Conservation (phyloP, 768 basidiomycete species). For the Strobilomyces dryophilus region DNA sequence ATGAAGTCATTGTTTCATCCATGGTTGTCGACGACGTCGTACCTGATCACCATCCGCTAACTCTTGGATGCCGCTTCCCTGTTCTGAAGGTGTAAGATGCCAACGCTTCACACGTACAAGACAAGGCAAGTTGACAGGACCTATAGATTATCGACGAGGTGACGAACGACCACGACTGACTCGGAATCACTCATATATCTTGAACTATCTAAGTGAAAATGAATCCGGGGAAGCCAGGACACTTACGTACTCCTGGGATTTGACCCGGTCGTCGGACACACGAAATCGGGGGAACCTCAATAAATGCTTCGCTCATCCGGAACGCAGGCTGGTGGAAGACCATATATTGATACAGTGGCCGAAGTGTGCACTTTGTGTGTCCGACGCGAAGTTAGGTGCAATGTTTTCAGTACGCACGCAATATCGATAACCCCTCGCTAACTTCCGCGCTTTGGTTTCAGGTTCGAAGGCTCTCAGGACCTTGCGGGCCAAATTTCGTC, state of each 20-base stretch:
- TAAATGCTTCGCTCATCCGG: background rate
- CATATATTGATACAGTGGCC: background rate
- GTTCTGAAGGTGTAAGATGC: no score
- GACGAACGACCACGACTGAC: background rate
- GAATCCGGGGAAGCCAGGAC: slow-evolving; percentile 7
- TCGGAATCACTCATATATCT: background rate
- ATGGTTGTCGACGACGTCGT: background rate
- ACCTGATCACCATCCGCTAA: background rate
- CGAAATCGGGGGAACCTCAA: background rate
- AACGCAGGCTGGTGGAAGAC: background rate
- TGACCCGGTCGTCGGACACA: slow-evolving; percentile 1
- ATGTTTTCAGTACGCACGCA: background rate
- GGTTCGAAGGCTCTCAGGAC: slow-evolving; percentile 7
- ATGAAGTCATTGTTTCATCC: background rate
- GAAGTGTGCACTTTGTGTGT: background rate
- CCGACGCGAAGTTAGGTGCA: background rate
- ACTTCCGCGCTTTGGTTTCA: background rate
- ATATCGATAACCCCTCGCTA: background rate
- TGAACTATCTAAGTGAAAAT: background rate
- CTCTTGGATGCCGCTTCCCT: background rate
- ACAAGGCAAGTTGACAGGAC: background rate
- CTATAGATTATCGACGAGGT: background rate
- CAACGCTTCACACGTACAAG: background rate
- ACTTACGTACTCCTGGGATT: slow-evolving; percentile 9
- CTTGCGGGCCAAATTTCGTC: slow-evolving; percentile 3